Evolutionary conservation across 2,329 filamentous ascomycete species (phyloP), one percentile per base, ranked within the genome.

Genomic region (Sarocladium brachiariae): DNA sequence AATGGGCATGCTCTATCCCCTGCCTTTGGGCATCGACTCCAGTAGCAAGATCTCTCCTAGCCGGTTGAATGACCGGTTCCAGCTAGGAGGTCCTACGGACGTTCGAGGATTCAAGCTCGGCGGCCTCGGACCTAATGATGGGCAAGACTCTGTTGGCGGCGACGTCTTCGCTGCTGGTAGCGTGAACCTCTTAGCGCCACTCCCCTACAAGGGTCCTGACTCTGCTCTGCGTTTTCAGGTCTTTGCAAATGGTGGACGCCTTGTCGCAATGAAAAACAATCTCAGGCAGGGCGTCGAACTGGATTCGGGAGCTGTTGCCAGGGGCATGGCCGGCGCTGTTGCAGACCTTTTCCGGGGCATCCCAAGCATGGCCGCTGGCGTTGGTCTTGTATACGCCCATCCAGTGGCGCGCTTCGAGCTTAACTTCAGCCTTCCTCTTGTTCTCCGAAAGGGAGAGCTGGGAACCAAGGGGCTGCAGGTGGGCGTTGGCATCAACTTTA

Each of bases 401-500:
- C 91, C 91, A 0, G 86, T 92, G 18, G 93, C 93, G 10, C 75
- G 93, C 51, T 96, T 99, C 56, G 93, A 99, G 72, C 74, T 99
- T 58, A 99, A 99, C 69, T 96, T 99, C 65, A 90, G 87, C 59
- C 67, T 99, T 57, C 93, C 93, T 1, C 66, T 99, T 53, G 84
- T 92, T 16, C 67, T 89, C 61, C 79, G 93, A 52, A 84, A 79
- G 56, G 90, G 89, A 31, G 93, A 99, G 70, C 85, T 93, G 59
- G 85, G 83, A 14, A 81, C 92, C 51, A 99, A 99, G 71, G 93
- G 93, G 1, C 64, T 99, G 56, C 90, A 93, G 65, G 84, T 99
- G 60, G 93, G 93, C n/a, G 89, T 99, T 35, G 93, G 93, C 47
- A 90, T 99, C 63, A 95, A 88, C 70, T 96, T 99, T 65, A 71